Base-by-base conservation (phyloP, 2,329 filamentous ascomycete genomes). In the Chlorencoelia australis region DNA sequence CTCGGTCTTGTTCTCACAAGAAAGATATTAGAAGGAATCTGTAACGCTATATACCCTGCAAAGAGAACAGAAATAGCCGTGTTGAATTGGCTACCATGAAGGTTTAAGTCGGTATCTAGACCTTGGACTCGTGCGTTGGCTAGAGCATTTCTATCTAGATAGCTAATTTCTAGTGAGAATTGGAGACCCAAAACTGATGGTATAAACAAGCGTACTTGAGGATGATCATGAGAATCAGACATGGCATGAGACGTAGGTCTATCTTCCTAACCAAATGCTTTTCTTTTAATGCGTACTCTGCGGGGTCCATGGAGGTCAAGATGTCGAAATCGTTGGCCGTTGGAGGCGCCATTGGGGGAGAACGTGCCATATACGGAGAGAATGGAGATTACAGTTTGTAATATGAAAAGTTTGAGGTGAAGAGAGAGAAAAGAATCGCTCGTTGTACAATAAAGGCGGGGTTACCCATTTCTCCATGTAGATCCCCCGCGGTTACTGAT, bases 61-160 rank as follows among this genome's bases (percentile, higher is more conserved):
- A 11, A 17, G 4, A 26, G 9, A 27, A 33, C 36, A 29, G 33
- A 59, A n/a, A n/a, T n/a, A n/a, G n/a, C n/a, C n/a, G n/a, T 61
- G 39, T 65, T 57, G 37, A 68, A 67, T 41, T 67, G 54, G 11
- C 54, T 50, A 4, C 57, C 56, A 1, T 54, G 51, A n/a, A 67
- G 39, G 9, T 57, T 49, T 25, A 69, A 42, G 40, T 69, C 67
- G 3, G 55, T 50, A 18, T 62, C 51, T 18, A 70, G 55, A 4
- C 70, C 70, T 2, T 66, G 69, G 5, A 76, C 53, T 44, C 66
- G 63, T 3, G 69, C 72, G 17, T 62, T 61, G 3, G 71, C 71
- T 37, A 76, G 73, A 39, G 75, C 74, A 49, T 74, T 75, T 41
- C 55, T 43, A 46, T 77, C 73, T 9, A 81, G 59, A 51, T 79